phyloP scores from a whole-genome alignment of 1,139 yeast species.

The Pichia sp. region DNA sequence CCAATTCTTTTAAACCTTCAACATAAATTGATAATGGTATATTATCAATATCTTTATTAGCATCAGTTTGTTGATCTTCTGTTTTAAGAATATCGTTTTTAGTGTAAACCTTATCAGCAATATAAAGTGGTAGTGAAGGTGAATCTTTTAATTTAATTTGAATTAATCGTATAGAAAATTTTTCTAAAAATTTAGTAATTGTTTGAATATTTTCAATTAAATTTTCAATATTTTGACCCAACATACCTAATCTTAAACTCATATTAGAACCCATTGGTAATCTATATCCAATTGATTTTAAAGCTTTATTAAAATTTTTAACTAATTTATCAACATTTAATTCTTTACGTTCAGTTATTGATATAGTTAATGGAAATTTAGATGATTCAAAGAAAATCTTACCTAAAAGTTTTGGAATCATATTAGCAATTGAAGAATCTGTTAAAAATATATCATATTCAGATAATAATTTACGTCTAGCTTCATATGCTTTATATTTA shows the following conservation, averaged over 20 bases:
- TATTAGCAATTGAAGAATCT: constrained; percentile 74
- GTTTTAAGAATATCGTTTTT: constrained; percentile 34
- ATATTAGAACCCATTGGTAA: constrained; percentile 74
- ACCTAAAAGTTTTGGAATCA: constrained; percentile 79
- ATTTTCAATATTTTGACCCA: constrained; percentile 32
- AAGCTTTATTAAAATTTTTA: constrained; percentile 53
- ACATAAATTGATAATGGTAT: constrained; percentile 52
- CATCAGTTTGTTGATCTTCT: constrained; percentile 25
- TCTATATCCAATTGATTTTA: constrained; percentile 54
- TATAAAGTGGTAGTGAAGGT: constrained; percentile 80
- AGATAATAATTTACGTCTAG: constrained; percentile 56
- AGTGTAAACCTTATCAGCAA: constrained; percentile 53
- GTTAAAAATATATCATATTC: constrained; percentile 71
- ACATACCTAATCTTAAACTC: constrained; percentile 60
- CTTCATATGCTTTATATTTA: constrained; percentile 62
- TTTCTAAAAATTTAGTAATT: constrained; percentile 45
- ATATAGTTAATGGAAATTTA: constrained; percentile 71
- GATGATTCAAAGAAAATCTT: constrained; percentile 61
- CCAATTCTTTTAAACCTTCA: constrained; percentile 72
- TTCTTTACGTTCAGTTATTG: constrained; percentile 30
- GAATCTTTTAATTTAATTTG: constrained; percentile 65
- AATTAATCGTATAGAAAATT: constrained; percentile 49
- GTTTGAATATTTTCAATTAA: constrained; percentile 51
- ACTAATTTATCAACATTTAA: constrained; percentile 51
- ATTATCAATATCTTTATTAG: constrained; percentile 1